Evolutionary conservation across 1,139 yeast species (phyloP).

Genomic region (Zygosaccharomyces pseudobailii): DNA sequence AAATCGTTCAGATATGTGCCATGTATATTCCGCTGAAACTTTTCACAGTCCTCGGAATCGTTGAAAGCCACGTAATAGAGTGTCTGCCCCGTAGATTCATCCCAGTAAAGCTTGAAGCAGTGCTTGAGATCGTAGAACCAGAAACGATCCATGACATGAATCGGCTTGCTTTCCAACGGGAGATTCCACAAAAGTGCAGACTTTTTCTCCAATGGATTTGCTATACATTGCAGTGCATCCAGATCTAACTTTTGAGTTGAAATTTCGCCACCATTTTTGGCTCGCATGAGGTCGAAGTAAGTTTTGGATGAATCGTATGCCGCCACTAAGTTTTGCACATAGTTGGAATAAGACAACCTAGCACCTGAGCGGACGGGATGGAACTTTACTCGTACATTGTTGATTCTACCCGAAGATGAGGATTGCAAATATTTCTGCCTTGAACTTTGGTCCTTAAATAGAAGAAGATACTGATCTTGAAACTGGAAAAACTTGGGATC

Average conservation of each 20-base stretch:
- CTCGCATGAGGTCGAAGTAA: slow-evolving; percentile 14
- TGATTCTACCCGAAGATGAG: slow-evolving; percentile 16
- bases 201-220: slow-evolving; percentile 20
- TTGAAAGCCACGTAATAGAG: slow-evolving; percentile 27
- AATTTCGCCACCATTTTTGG: neutral
- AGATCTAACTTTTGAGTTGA: slow-evolving; percentile 1
- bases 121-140: slow-evolving; percentile 32
- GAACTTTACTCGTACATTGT: slow-evolving; percentile 20
- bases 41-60: slow-evolving; percentile 20
- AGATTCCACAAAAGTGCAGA: slow-evolving; percentile 31
- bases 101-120: slow-evolving; percentile 25
- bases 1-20: slow-evolving; percentile 23
- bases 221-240: slow-evolving; percentile 5
- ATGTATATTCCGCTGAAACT: slow-evolving; percentile 29
- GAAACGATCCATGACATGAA: slow-evolving; percentile 18
- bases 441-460: slow-evolving; percentile 18
- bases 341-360: slow-evolving; percentile 9
- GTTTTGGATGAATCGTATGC: slow-evolving; percentile 21
- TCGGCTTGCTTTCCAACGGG: slow-evolving; percentile 19
- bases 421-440: slow-evolving; percentile 14
- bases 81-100: slow-evolving; percentile 16
- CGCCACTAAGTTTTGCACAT: slow-evolving; percentile 19
- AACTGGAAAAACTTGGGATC: slow-evolving; percentile 32
- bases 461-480: slow-evolving; percentile 25
- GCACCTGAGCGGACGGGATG: slow-evolving; percentile 7